Evolutionary conservation across 257 asterid species (phyloP), one percentile per base, ranked within the genome.

Genomic region (Mitragyna speciosa): DNA sequence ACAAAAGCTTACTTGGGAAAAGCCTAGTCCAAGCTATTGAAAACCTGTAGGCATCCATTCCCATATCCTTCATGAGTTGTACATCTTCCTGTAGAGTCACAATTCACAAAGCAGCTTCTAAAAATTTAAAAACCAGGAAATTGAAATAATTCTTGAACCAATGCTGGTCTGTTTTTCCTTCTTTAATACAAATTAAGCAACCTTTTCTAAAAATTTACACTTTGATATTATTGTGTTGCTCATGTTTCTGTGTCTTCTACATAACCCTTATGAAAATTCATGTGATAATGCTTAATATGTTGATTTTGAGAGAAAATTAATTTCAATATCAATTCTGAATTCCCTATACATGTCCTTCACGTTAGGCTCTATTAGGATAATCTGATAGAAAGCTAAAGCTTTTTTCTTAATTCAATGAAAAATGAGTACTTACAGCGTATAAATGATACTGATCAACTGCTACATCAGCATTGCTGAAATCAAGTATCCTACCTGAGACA

Each of bases 11-110:
- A 95, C 99, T 88, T 14, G 99, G 99, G 82, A 84, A 92, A 28
- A 93, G 88, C 83, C 99, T 87, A 72, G 98, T 78, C 99, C 99
- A 93, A 48, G 99, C 92, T 78, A 95, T 93, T 15, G 99, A 93
- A 76, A 95, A 87, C 82, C 98, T 87, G 78, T 89, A 95, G 72
- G 97, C 98, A 93, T 95, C 97, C 95, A 95, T 86, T 76, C 99
- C 99, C 94, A 93, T 85, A 61, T 86, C 89, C 85, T 93, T 95
- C 95, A 95, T 91, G 36, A 89, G 87, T 45, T 87, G 80, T 82
- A 93, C 80, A 80, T 95, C 99, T 73, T 84, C 97, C 99, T 95
- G 89, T 28, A 76, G 12, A 76, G 49, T 68, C 48, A 33, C 52
- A 76, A 39, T 45, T 45, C 41, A 36, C 41, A 36, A 36, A 24